These are phyloP conservation scores for Fomitopsis serialis DNA, from an alignment of 768 basidiomycete species.

Conservation along the genomic window DNA sequence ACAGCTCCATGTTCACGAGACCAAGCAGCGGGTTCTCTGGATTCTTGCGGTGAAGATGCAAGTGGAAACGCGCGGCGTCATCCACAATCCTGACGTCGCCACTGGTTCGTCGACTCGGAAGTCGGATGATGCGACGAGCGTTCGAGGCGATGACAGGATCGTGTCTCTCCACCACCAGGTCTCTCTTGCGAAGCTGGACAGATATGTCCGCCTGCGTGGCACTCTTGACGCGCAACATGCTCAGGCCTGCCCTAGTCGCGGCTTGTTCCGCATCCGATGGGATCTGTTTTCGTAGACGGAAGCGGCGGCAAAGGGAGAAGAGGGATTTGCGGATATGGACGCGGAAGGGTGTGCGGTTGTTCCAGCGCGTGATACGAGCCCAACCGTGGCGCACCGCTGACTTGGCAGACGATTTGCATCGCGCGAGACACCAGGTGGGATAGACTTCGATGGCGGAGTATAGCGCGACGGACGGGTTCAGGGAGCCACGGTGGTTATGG, in stretches of 20 bases:
- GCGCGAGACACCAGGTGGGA: conserved; percentile 54
- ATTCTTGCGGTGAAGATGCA: conserved; percentile 51
- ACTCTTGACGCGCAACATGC: conserved; percentile 40
- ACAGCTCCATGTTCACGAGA: conserved; percentile 49
- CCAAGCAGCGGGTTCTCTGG: conserved; percentile 39
- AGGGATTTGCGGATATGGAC: conserved; percentile 46
- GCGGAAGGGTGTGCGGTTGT: conserved; percentile 49
- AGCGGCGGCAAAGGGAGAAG: conserved; percentile 37
- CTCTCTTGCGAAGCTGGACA: conserved; percentile 34
- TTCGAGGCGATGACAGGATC: conserved; percentile 35
- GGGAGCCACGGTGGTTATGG: conserved; percentile 56
- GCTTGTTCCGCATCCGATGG: conserved; percentile 28
- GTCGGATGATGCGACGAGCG: conserved; percentile 31
- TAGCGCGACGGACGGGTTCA: conserved; percentile 46
- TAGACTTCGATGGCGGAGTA: conserved; percentile 49
- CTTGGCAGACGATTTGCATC: conserved; percentile 29
- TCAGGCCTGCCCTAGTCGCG: conserved; percentile 34
- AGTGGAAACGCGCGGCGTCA: conserved; percentile 54
- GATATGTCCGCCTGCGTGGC: conserved; percentile 46
- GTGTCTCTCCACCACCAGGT: conserved; percentile 40
- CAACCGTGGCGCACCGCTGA: conserved; percentile 38
- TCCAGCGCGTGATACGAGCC: conserved; percentile 52
- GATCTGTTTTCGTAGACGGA: conserved; percentile 38
- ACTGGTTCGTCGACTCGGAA: conserved; percentile 29
- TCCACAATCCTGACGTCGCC: conserved; percentile 37